Evolutionary conservation across 208 protist species (phyloP).

Genomic region (Angomonas ambiguus): DNA sequence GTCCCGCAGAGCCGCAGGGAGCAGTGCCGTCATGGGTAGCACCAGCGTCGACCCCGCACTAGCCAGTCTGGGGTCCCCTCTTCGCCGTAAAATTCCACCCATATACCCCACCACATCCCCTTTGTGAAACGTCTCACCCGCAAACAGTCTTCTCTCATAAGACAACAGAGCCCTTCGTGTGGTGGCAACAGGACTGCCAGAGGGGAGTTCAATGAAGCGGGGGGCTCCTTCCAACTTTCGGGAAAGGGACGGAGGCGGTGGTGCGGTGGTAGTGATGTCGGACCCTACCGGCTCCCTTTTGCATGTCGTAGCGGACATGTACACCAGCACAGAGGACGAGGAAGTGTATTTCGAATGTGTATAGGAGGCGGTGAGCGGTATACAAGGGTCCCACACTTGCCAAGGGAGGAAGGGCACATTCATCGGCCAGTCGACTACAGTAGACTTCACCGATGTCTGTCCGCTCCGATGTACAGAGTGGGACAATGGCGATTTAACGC

Average conservation of each 20-base stretch:
- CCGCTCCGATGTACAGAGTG: not conserved
- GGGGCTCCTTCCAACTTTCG: not conserved
- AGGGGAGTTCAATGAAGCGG: not conserved
- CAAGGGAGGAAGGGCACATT: conserved; percentile 80
- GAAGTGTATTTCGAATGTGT: conserved; percentile 24
- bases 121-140: conserved; percentile 57
- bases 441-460: conserved; percentile 24
- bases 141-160: conserved; percentile 60
- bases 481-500: not conserved
- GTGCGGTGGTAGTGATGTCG: not conserved
- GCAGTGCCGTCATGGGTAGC: conserved; percentile 63
- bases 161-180: conserved; percentile 30
- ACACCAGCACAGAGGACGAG: not conserved
- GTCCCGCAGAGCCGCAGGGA: conserved; percentile 32
- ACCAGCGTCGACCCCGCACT: conserved; percentile 55
- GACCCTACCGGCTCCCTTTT: not conserved
- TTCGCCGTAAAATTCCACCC: conserved; percentile 53
- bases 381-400: conserved; percentile 84
- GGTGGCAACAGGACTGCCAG: not conserved
- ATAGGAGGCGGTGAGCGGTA: conserved; percentile 46
- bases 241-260: not conserved
- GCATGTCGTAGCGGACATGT: not conserved
- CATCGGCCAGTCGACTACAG: conserved; percentile 69
- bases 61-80: conserved; percentile 35
- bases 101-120: conserved; percentile 70